Evolutionary conservation across 306 rosid species (phyloP).

Genomic region (Cucurbita argyrosperma): DNA sequence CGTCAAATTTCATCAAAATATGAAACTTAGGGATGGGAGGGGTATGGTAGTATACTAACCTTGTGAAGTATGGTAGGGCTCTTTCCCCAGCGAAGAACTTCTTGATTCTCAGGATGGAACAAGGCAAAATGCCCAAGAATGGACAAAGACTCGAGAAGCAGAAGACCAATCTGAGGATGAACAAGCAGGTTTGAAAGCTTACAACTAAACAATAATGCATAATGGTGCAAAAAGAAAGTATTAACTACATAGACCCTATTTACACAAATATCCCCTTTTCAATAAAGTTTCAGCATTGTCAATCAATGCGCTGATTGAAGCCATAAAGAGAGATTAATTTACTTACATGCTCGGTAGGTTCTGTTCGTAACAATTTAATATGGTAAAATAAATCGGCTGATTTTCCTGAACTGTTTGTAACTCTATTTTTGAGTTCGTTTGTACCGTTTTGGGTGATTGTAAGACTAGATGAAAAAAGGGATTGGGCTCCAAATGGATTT

Average conservation of each 20-base stretch:
- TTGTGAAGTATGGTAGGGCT: conserved; percentile 93
- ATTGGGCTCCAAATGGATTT: neutral
- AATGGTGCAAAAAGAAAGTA: neutral
- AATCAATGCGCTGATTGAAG: too few species aligned
- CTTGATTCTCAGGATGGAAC: conserved; percentile 85
- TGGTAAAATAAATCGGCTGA: too few species aligned
- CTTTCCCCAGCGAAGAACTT: conserved; percentile 96
- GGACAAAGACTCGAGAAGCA: conserved; percentile 67
- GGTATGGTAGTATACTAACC: conserved; percentile 30
- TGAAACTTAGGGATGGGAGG: conserved; percentile 1
- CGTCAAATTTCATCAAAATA: conserved; percentile 19
- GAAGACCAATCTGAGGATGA: conserved; percentile 59
- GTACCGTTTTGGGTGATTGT: neutral
- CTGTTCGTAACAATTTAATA: too few species aligned
- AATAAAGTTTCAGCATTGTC: too few species aligned
- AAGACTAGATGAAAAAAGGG: neutral
- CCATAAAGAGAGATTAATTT: too few species aligned
- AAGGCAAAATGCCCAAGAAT: conserved; percentile 87
- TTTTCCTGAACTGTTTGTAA: too few species aligned
- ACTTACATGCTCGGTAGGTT: too few species aligned
- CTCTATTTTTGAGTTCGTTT: too few species aligned
- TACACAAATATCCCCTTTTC: too few species aligned
- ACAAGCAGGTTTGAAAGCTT: neutral
- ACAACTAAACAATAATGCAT: neutral
- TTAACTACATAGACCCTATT: too few species aligned